Conservation (phyloP, 2,329 filamentous ascomycete species). For the Aurifilum marmelostoma region DNA sequence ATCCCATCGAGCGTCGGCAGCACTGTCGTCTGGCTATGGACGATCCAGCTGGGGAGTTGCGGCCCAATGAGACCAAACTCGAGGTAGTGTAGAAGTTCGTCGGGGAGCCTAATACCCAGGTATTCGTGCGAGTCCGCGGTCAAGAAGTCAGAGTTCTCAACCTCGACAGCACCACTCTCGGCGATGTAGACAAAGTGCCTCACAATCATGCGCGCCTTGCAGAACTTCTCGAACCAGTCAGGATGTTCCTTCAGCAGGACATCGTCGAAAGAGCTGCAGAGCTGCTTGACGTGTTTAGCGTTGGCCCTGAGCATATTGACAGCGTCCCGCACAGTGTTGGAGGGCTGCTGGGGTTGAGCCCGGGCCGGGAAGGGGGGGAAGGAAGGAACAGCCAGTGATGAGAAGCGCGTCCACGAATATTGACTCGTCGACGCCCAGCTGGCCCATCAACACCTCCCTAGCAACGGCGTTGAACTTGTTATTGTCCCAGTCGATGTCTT, state of each 20-base stretch:
- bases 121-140: conserved; percentile 88
- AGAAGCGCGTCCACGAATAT: conserved; percentile 84
- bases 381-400: conserved; percentile 79
- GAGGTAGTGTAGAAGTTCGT: conserved; percentile 89
- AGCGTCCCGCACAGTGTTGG: conserved; percentile 70
- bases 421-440: conserved; percentile 66
- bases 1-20: conserved; percentile 85
- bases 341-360: conserved; percentile 57
- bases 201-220: conserved; percentile 80
- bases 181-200: conserved; percentile 86
- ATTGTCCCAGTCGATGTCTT: conserved; percentile 68
- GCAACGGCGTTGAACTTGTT: conserved; percentile 64
- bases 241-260: conserved; percentile 72
- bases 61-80: conserved; percentile 80
- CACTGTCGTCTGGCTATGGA: conserved; percentile 76
- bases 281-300: conserved; percentile 69
- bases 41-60: conserved; percentile 79
- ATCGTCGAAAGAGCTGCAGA: conserved; percentile 80
- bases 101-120: conserved; percentile 84
- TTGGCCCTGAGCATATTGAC: conserved; percentile 75
- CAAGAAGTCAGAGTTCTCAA: conserved; percentile 72
- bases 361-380: conserved; percentile 71
- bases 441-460: conserved; percentile 71
- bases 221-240: conserved; percentile 83
- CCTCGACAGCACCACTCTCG: conserved; percentile 74